Evolutionary conservation across 106 monocot genomes (phyloP).

Genomic region (Dioscorea dumetorum): DNA sequence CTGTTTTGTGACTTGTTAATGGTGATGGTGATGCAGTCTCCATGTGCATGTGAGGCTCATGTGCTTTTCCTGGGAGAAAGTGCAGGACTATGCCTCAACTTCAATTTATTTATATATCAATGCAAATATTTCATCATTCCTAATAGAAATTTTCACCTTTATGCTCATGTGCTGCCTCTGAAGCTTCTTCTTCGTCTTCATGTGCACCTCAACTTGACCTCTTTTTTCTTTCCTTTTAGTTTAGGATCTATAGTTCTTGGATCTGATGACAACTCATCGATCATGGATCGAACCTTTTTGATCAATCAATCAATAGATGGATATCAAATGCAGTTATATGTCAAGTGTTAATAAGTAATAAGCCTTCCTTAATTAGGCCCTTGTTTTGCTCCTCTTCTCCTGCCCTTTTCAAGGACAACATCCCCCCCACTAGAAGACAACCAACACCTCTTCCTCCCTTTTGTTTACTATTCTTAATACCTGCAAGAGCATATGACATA

Average conservation of each 20-base stretch:
- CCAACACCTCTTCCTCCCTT: slow-evolving; percentile 2
- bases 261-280: slow-evolving; percentile 20
- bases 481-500: slow-evolving; percentile 3
- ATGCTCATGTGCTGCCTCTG: background rate
- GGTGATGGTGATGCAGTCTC: background rate
- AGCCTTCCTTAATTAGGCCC: slow-evolving; percentile 1
- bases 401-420: slow-evolving; percentile 37
- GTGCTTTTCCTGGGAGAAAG: slow-evolving; percentile 28
- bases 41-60: slow-evolving; percentile 35
- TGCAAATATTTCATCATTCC: too few relatives aligned
- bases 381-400: slow-evolving; percentile 56
- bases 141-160: background rate
- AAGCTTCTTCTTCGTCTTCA: slow-evolving; percentile 5
- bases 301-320: background rate
- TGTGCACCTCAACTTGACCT: slow-evolving; percentile 27
- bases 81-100: slow-evolving; percentile 5
- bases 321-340: background rate
- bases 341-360: background rate
- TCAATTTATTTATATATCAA: too few relatives aligned
- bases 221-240: background rate
- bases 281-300: too few relatives aligned
- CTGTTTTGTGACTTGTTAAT: background rate
- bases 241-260: slow-evolving; percentile 29
- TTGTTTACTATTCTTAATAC: background rate
- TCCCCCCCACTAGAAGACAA: background rate